Percentiles rank a stretch among this genome's conserved stretches.
Conservation (phyloP, 345 rosid genomes). For the Hirschfeldia incana region DNA sequence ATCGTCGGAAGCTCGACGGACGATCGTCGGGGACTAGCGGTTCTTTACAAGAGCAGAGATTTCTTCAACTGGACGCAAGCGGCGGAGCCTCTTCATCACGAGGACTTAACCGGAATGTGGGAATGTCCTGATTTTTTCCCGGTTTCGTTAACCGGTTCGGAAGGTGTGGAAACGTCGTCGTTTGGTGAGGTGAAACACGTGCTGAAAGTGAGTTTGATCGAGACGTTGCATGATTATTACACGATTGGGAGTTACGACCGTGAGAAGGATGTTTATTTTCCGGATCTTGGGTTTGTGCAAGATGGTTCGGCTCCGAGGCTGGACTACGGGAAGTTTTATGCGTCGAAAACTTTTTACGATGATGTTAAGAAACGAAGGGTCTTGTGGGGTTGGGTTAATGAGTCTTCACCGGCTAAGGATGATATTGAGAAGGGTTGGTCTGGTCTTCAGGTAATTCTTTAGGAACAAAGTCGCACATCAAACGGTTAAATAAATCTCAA, state of each 20-base stretch:
- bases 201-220: conserved; percentile 56
- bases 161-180: conserved; percentile 33
- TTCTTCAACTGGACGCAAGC: conserved; percentile 54
- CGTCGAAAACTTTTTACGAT: conserved; percentile 72
- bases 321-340: conserved; percentile 76
- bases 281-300: conserved; percentile 50
- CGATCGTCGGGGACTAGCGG: conserved; percentile 52
- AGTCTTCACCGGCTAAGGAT: conserved; percentile 45
- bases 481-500: too few relatives aligned
- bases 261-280: conserved; percentile 47
- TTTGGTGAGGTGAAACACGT: conserved; percentile 41
- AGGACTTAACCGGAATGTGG: conserved; percentile 67
- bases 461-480: too few relatives aligned
- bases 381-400: conserved; percentile 74
- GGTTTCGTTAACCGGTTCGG: conserved; percentile 32
- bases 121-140: conserved; percentile 87
- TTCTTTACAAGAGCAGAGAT: conserved; percentile 57
- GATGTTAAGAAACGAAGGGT: conserved; percentile 50
- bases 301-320: conserved; percentile 48
- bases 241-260: conserved; percentile 48
- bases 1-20: conserved; percentile 36
- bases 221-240: conserved; percentile 51
- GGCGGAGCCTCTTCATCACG: conserved; percentile 50
- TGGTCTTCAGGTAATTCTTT: conserved; percentile 37
- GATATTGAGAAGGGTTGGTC: conserved; percentile 41